Conservation (phyloP, 768 basidiomycete genomes). For the Termitomyces sp. region DNA sequence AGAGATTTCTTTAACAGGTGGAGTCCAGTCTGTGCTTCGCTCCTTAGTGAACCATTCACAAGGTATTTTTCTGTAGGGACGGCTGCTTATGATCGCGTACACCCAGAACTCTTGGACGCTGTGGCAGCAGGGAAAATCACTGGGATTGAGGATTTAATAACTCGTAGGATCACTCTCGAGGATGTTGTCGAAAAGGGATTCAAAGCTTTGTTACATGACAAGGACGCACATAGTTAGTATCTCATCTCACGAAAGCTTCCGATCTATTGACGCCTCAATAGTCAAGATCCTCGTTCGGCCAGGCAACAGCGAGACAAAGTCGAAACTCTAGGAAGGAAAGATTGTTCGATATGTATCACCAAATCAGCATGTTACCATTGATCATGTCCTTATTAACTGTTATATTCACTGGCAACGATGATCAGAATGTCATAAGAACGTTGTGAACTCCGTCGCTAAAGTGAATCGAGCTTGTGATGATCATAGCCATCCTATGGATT, state of each 20-base stretch:
- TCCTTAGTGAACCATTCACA: background rate
- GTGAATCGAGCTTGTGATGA: too few relatives aligned
- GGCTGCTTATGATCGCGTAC: constrained; percentile 32
- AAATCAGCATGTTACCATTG: background rate
- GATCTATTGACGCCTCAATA: constrained; percentile 3
- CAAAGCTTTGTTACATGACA: constrained; percentile 30
- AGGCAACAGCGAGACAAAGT: background rate
- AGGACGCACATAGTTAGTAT: constrained; percentile 33
- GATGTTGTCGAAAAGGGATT: constrained; percentile 40
- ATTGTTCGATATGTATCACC: background rate
- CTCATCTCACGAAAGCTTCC: background rate
- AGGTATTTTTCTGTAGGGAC: constrained; percentile 17
- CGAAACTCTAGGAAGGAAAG: background rate
- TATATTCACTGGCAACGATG: background rate
- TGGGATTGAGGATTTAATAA: constrained; percentile 35
- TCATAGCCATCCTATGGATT: background rate
- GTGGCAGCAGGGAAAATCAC: constrained; percentile 31
- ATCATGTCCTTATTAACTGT: too few relatives aligned
- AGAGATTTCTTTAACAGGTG: constrained; percentile 34
- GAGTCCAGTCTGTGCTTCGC: background rate
- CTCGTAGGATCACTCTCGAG: constrained; percentile 31
- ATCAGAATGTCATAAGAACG: background rate
- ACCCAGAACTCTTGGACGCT: constrained; percentile 30
- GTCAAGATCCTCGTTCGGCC: constrained; percentile 33
- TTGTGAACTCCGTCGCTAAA: background rate